Conservation (phyloP, 352 stramenopile genomes). For the Phytophthora kernoviae region DNA sequence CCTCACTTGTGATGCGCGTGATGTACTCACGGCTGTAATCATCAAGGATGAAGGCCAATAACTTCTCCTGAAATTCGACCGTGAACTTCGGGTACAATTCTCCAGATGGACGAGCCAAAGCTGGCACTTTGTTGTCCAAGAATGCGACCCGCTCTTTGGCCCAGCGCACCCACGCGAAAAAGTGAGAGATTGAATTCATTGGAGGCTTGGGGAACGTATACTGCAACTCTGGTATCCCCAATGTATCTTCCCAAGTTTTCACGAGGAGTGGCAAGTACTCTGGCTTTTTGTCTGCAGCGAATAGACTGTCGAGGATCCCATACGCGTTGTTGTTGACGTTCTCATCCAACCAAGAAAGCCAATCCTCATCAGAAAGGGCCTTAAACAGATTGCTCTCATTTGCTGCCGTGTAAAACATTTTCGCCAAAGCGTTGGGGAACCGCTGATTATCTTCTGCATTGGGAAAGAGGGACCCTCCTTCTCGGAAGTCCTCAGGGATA, state of each 20-base stretch:
- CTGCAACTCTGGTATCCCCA: conserved; percentile 52
- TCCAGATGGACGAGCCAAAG: conserved; percentile 46
- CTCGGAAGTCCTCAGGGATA: conserved; percentile 61
- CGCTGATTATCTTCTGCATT: conserved; percentile 45
- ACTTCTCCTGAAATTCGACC: conserved; percentile 64
- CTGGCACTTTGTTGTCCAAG: conserved; percentile 54
- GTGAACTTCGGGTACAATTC: conserved; percentile 73
- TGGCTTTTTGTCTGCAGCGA: conserved; percentile 37
- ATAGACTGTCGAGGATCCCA: conserved; percentile 46
- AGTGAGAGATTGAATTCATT: conserved; percentile 68
- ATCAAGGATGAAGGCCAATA: conserved; percentile 69
- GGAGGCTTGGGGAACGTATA: conserved; percentile 76
- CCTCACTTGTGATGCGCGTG: conserved; percentile 53
- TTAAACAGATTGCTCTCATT: conserved; percentile 64
- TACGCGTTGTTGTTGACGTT: conserved; percentile 35
- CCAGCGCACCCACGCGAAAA: conserved; percentile 83
- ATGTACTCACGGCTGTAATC: conserved; percentile 64
- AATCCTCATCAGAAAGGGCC: conserved; percentile 57
- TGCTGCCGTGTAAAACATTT: conserved; percentile 60
- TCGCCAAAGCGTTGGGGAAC: conserved; percentile 70
- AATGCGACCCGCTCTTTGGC: conserved; percentile 77
- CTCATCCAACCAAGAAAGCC: conserved; percentile 66
- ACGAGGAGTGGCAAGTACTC: conserved; percentile 65
- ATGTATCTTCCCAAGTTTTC: conserved; percentile 65
- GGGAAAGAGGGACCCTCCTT: conserved; percentile 66